Evolutionary conservation across 2,329 filamentous ascomycete genomes (phyloP).

Genomic region (Laburnicola sp.): DNA sequence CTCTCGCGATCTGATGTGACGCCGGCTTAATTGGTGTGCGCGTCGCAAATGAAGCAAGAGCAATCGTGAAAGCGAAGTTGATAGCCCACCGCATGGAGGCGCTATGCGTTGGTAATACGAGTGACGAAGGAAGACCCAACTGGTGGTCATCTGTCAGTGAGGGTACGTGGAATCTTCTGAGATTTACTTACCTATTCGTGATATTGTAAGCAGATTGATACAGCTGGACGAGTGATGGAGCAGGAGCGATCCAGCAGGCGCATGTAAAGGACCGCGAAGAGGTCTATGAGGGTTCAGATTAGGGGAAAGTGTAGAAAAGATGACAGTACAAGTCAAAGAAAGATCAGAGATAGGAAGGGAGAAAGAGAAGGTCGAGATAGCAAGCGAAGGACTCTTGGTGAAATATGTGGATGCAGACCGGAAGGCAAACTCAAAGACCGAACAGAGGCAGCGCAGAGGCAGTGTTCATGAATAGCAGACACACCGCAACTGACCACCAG

Average conservation of each 20-base stretch:
- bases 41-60: conserved; percentile 10
- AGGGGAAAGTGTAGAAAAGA: no score
- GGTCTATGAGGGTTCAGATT: no score
- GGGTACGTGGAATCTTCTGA: no score
- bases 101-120: not conserved
- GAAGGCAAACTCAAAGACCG: not conserved
- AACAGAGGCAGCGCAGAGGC: not conserved
- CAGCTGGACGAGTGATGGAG: no score
- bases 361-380: not conserved
- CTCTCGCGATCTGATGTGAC: not conserved
- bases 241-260: no score
- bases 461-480: not conserved
- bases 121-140: not conserved
- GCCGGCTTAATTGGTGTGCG: conserved; percentile 10
- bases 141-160: no score
- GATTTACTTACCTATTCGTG: no score
- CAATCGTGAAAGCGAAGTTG: conserved; percentile 1
- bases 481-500: conserved; percentile 2
- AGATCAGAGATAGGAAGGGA: no score
- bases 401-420: not conserved
- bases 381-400: no score
- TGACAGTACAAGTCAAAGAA: no score
- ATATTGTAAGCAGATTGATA: no score
- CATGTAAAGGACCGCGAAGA: no score
- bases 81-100: not conserved